Evolutionary conservation across 345 rosid species (phyloP).

Genomic region (Eucalyptus virginea): DNA sequence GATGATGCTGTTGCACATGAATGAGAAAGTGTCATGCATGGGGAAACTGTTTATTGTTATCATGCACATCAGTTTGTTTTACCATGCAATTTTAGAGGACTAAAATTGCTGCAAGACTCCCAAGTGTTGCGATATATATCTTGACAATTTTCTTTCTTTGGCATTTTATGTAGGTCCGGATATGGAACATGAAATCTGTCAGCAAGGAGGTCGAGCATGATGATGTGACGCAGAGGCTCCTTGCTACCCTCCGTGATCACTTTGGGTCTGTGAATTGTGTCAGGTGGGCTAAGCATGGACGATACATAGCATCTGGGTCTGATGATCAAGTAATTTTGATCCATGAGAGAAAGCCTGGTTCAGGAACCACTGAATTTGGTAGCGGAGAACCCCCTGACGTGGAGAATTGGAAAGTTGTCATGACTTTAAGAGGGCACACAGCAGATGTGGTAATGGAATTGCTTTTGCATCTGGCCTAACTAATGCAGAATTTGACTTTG

Average conservation of each 20-base stretch:
- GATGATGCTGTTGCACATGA: background rate
- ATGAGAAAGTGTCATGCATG: background rate
- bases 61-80: background rate
- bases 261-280: conserved; percentile 99
- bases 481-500: background rate
- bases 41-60: background rate
- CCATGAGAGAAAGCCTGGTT: conserved; percentile 96
- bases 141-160: background rate
- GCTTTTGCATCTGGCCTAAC: background rate
- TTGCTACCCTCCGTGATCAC: conserved; percentile 95
- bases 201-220: conserved; percentile 42
- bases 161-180: conserved; percentile 53
- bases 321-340: conserved; percentile 91
- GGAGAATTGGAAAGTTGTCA: conserved; percentile 97
- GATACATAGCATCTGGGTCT: conserved; percentile 88
- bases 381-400: conserved; percentile 97
- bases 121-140: background rate
- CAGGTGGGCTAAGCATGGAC: conserved; percentile 96
- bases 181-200: conserved; percentile 90
- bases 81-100: background rate
- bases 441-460: conserved; percentile 91
- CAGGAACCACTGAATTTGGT: conserved; percentile 96
- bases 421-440: conserved; percentile 96
- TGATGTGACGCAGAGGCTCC: conserved; percentile 68
- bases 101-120: background rate